phyloP scores from a whole-genome alignment of 176 grass and related monocot genomes.

The Echinochloa phyllopogon region DNA sequence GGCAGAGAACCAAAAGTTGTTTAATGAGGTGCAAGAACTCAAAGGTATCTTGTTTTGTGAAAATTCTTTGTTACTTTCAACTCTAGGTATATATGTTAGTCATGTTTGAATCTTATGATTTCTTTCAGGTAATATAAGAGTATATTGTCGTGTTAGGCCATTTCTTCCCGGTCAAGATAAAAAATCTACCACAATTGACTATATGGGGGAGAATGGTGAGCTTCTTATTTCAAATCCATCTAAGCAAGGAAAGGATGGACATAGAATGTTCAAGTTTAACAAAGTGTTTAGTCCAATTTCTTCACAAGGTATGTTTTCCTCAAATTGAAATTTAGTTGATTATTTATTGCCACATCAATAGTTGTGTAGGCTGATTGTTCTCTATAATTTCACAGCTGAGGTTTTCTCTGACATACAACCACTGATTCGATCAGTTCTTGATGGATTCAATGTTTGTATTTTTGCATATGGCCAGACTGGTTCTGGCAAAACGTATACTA shows the following conservation, averaged over 20 bases:
- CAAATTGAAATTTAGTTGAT: neutral
- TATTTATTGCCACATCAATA: neutral
- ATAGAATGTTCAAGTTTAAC: constrained; percentile 96
- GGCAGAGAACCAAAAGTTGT: constrained; percentile 89
- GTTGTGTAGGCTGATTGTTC: neutral
- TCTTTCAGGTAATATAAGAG: constrained; percentile 89
- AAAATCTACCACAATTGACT: constrained; percentile 80
- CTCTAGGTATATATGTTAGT: neutral
- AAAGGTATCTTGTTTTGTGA: constrained; percentile 57
- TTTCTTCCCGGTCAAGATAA: constrained; percentile 86
- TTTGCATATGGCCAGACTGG: constrained; percentile 99
- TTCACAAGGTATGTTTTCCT: constrained; percentile 74
- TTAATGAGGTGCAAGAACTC: constrained; percentile 95
- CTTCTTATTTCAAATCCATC: constrained; percentile 78
- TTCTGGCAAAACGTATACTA: constrained; percentile 98
- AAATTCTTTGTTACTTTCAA: neutral
- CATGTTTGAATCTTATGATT: neutral
- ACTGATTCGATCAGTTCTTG: constrained; percentile 85
- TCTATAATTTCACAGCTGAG: constrained; percentile 57
- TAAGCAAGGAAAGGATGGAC: constrained; percentile 89
- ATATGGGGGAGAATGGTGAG: constrained; percentile 92
- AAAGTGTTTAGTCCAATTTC: constrained; percentile 70
- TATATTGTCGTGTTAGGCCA: constrained; percentile 95
- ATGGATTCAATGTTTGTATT: constrained; percentile 97
- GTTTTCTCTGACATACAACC: constrained; percentile 94